phyloP scores from a whole-genome alignment of 2,329 filamentous ascomycete species.

The Fusarium sp. region DNA sequence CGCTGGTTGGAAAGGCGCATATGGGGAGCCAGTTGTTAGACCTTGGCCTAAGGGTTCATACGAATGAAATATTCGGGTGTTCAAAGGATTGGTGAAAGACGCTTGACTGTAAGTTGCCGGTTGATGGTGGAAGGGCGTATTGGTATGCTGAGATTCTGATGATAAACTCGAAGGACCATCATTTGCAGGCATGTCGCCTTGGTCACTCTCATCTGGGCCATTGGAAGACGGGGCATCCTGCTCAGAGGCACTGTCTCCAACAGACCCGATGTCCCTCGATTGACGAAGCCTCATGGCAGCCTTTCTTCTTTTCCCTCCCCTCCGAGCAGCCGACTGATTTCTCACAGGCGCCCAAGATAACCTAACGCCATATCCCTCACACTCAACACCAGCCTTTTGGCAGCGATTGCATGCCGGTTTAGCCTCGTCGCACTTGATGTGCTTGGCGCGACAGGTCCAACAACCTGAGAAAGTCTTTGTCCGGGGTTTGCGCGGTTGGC shows the following conservation, averaged over 20 bases:
- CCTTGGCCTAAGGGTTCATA: conserved; percentile 42
- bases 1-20: neutral
- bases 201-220: neutral
- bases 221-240: neutral
- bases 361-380: conserved; percentile 44
- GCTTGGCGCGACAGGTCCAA: conserved; percentile 47
- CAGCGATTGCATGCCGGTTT: conserved; percentile 43
- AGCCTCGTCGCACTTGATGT: conserved; percentile 45
- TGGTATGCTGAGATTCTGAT: neutral
- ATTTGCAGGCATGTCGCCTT: neutral
- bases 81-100: conserved; percentile 19
- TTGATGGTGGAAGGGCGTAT: neutral
- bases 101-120: conserved; percentile 4
- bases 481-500: conserved; percentile 40
- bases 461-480: conserved; percentile 48
- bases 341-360: conserved; percentile 47
- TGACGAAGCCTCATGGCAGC: conserved; percentile 8
- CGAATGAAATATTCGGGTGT: conserved; percentile 36
- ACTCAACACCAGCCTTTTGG: conserved; percentile 33
- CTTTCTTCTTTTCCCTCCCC: conserved; percentile 13
- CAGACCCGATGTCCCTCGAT: neutral
- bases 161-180: neutral
- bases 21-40: conserved; percentile 9
- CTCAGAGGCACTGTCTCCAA: neutral
- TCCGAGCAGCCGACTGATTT: conserved; percentile 39